Base-by-base conservation (phyloP, 2,329 filamentous ascomycete species). In the Calycina herbarum region DNA sequence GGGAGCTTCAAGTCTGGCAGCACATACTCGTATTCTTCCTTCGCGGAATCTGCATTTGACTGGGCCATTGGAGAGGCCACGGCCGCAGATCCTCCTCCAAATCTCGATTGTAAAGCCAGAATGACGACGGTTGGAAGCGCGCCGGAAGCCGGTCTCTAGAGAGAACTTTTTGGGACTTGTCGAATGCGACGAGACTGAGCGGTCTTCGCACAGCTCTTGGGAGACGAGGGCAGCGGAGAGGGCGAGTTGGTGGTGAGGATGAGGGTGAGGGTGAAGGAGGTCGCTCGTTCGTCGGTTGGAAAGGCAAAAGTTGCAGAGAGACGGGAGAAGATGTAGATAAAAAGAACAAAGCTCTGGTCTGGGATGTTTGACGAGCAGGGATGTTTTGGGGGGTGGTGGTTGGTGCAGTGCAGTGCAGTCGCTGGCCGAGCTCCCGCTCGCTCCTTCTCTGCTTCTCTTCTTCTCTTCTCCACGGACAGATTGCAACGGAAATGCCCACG, bases 1-100 rank as follows among this genome's bases (percentile, higher is more conserved):
- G 7, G n/a, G 20, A 20, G 57, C 56, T 62, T 61, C 58, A 20
- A 51, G 7, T 24, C 61, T 63, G 42, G n/a, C 45, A 48, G 24
- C 57, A 83, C 85, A 76, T 82, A 89, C 86, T 89, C 87, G 77
- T 89, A 89, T 73, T 48, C 40, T 45, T 89, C 86, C 78, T 88
- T 86, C 74, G 80, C 82, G 71, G 83, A 82, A 79, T 86, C 85
- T 81, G 83, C 83, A 82, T 80, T 85, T 79, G 85, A 85, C 85
- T 87, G 85, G 85, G 86, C 86, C 87, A 89, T 89, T 78, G 83
- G 82, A 85, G 85, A 85, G 66, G 86, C 86, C 85, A 84, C 85
- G 84, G 84, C 86, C 83, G 82, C 82, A 80, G 85, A 82, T 81
- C 84, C 85, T 83, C 82, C 83, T 83, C 86, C 85, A 82, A 85